These are phyloP conservation scores for Cylindrotheca closterium DNA, from an alignment of 108 stramenopile genomes.

Conservation along the genomic window DNA sequence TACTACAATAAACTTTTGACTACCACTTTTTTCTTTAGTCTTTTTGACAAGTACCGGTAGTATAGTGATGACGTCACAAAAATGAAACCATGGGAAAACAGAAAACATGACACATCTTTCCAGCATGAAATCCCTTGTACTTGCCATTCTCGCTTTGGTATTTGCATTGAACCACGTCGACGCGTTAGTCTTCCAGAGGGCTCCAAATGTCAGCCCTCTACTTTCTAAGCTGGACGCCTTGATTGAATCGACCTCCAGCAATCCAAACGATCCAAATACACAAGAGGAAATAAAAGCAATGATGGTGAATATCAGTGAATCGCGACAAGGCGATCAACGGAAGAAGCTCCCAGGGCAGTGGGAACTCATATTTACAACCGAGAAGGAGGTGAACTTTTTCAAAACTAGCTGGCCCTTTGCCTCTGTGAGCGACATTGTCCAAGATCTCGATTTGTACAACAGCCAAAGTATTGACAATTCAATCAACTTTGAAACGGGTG, in stretches of 20 bases:
- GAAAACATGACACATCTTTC: too few relatives aligned
- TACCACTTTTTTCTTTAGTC: too few relatives aligned
- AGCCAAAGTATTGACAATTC: slow-evolving; percentile 10
- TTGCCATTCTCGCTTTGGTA: too few relatives aligned
- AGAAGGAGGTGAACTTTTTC: slow-evolving; percentile 40
- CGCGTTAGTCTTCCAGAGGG: not conserved
- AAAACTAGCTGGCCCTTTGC: slow-evolving; percentile 35
- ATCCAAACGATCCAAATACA: not conserved
- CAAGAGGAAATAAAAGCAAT: slow-evolving; percentile 10
- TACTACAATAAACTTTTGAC: too few relatives aligned
- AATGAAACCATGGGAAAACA: too few relatives aligned
- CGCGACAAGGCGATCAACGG: slow-evolving; percentile 20
- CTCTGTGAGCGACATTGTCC: slow-evolving; percentile 13
- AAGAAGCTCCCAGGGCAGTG: slow-evolving; percentile 15
- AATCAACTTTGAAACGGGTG: slow-evolving; percentile 26
- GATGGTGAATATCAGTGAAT: slow-evolving; percentile 26
- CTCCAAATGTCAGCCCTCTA: not conserved
- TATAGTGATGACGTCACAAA: too few relatives aligned
- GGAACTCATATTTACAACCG: slow-evolving; percentile 34
- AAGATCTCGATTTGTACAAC: slow-evolving; percentile 17
- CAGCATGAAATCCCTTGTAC: too few relatives aligned
- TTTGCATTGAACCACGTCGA: too few relatives aligned
- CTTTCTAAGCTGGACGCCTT: slow-evolving; percentile 10
- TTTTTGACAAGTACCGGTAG: too few relatives aligned
- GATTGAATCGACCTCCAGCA: slow-evolving; percentile 4